Evolutionary conservation across 768 basidiomycete species (phyloP), one percentile per base, ranked within the genome.

Genomic region (Russula vinacea): DNA sequence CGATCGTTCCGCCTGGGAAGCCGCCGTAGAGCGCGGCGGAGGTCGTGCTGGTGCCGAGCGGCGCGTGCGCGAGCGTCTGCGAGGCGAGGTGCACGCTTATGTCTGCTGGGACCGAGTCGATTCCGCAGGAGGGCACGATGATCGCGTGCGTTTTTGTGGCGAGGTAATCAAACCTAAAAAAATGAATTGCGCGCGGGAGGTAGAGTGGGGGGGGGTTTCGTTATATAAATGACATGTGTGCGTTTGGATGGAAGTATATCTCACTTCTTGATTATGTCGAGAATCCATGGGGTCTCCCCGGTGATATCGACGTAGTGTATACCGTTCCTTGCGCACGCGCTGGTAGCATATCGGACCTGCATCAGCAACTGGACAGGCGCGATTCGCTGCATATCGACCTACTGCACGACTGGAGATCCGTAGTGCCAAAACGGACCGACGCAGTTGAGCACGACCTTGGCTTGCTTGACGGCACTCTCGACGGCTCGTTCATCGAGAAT

Each of bases 261-360:
- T 70, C 67, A 85, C 88, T 81, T 72, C 33, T 75, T 39, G 53
- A 91, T 84, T 56, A 92, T 86, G 16, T 84, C 76, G 65, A 75
- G 76, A 52, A 89, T 80, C 84, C 87, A 94, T 3, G 78, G 75
- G 0, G 80, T 75, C 73, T 95, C 93, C 9, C 89, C 88, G 2
- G 88, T 84, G 39, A 94, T 77, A 74, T 98, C 95, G 32, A 93
- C 85, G 72, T 96, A 96, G 74, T 95, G 92, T 8, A 84, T 81
- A 6, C 89, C 87, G 62, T 88, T 77, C 40, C 76, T 77, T 5
- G 87, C 89, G 67, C 94, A 96, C 5, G 89, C 87, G 62, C 83
- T 90, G 65, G 26, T 14, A n/a, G 35, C 11, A 16, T 33, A 56
- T 39, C 17, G 49, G n/a, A 19, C 37, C 19, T 10, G 24, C 5